Conservation (phyloP, 495 filamentous ascomycete genomes). For the Trichoderma orchidacearum region DNA sequence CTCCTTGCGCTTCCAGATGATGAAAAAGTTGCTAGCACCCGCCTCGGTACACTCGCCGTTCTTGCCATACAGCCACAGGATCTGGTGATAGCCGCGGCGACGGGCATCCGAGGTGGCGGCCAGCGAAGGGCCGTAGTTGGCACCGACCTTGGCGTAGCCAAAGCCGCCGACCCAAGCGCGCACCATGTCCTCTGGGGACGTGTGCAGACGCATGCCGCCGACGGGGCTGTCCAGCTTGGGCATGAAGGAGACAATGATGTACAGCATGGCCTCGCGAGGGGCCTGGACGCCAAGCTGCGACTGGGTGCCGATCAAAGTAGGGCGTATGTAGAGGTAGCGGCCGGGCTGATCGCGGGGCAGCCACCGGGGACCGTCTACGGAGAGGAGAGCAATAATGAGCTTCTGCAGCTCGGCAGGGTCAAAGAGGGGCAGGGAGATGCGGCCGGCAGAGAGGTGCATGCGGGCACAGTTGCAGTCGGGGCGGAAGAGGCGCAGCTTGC, state of each 20-base stretch:
- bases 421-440: constrained; percentile 71
- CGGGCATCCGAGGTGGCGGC: constrained; percentile 61
- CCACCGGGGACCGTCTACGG: constrained; percentile 64
- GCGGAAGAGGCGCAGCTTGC: constrained; percentile 73
- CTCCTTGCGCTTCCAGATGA: constrained; percentile 61
- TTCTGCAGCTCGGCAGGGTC: constrained; percentile 55
- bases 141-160: constrained; percentile 79
- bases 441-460: constrained; percentile 54
- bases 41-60: constrained; percentile 74
- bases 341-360: constrained; percentile 54
- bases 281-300: constrained; percentile 67
- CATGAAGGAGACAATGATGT: constrained; percentile 66
- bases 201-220: constrained; percentile 62
- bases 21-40: constrained; percentile 86
- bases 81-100: constrained; percentile 63
- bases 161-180: constrained; percentile 90
- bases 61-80: constrained; percentile 79
- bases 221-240: constrained; percentile 41
- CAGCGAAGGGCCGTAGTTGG: constrained; percentile 79
- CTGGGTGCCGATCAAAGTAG: constrained; percentile 74
- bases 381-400: constrained; percentile 57
- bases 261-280: constrained; percentile 72
- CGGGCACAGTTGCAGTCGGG: constrained; percentile 64
- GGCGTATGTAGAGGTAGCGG: constrained; percentile 62
- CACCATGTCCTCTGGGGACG: constrained; percentile 60